Evolutionary conservation across 2,329 filamentous ascomycete genomes (phyloP), one percentile per base, ranked within the genome.

Genomic region (Aspergillus tubingensis): DNA sequence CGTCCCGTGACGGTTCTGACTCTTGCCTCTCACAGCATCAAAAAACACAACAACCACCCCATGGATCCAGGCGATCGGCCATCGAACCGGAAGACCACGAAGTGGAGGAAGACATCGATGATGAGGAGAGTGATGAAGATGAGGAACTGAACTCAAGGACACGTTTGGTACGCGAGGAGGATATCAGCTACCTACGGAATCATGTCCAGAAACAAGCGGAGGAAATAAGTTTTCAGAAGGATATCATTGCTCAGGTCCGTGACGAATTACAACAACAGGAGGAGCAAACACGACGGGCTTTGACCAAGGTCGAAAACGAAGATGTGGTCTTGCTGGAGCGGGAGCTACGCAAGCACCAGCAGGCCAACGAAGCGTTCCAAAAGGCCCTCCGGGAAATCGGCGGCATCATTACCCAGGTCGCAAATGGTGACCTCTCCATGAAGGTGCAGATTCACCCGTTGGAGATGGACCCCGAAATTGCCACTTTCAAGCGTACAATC

Each of bases 391-490:
- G 93, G 65, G 95, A 99, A 77, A 98, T 99, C 68, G 95, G 95
- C 69, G 95, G 94, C 74, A 98, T 99, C 69, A 91, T 98, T 71
- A 97, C 95, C 21, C 93, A 94, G 64, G 95, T 98, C 67, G 95
- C 94, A 59, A 91, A 92, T 70, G 94, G 94, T 78, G 94, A 98
- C 74, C 83, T 98, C 62, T 96, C 92, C 76, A 97, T 96, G 83
- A 96, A 96, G 80, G 94, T 97, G 65, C 87, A 94, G 71, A 96
- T 98, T 76, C 95, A 97, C 74, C 91, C 91, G 3, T 89, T 96
- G 67, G 94, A 98, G 80, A 95, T 97, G 89, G 94, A 98, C 82
- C 92, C 93, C 27, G 94, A 98, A 83, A 98, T 98, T 72, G 95
- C 92, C 27, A 93, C 92, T 8, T 98, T 98, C 83, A 98, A 98